phyloP scores from a whole-genome alignment of 2,329 filamentous ascomycete species.

The Botrytis medusae region DNA sequence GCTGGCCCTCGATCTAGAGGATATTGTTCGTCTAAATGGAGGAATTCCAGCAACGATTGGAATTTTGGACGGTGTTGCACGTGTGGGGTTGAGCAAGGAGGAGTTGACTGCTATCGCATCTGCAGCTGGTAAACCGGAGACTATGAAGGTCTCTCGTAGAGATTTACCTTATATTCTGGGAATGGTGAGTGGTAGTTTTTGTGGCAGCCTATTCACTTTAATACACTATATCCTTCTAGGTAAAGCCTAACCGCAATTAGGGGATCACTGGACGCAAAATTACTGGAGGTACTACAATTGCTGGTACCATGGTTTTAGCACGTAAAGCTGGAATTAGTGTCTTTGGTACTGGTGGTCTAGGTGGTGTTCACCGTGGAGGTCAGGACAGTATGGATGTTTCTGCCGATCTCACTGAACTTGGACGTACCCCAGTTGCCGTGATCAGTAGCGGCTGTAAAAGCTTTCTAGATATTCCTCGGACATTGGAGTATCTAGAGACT shows the following conservation, averaged over 20 bases:
- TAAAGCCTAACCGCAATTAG: slow-evolving; percentile 41
- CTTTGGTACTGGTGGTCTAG: slow-evolving; percentile 92
- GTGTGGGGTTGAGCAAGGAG: slow-evolving; percentile 70
- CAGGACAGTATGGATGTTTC: slow-evolving; percentile 90
- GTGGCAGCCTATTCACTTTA: neutral
- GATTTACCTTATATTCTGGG: slow-evolving; percentile 83
- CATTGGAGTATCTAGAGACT: slow-evolving; percentile 73
- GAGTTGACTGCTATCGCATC: slow-evolving; percentile 71
- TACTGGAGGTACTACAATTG: slow-evolving; percentile 89
- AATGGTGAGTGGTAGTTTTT: slow-evolving; percentile 53
- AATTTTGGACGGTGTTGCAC: slow-evolving; percentile 77
- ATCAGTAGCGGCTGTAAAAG: slow-evolving; percentile 92
- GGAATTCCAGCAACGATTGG: slow-evolving; percentile 89
- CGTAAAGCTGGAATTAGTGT: slow-evolving; percentile 83
- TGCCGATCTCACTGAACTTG: slow-evolving; percentile 91
- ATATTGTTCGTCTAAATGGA: slow-evolving; percentile 76
- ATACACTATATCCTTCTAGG: neutral
- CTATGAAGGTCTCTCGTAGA: slow-evolving; percentile 81
- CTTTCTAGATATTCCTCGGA: slow-evolving; percentile 88
- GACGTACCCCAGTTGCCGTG: slow-evolving; percentile 83
- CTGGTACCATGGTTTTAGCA: slow-evolving; percentile 89
- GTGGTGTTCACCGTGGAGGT: slow-evolving; percentile 88
- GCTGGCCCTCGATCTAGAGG: slow-evolving; percentile 74
- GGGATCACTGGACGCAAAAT: slow-evolving; percentile 65
- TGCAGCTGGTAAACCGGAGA: slow-evolving; percentile 63